Evolutionary conservation across 2,329 filamentous ascomycete genomes (phyloP).

Genomic region (Boeremia lycopersici): DNA sequence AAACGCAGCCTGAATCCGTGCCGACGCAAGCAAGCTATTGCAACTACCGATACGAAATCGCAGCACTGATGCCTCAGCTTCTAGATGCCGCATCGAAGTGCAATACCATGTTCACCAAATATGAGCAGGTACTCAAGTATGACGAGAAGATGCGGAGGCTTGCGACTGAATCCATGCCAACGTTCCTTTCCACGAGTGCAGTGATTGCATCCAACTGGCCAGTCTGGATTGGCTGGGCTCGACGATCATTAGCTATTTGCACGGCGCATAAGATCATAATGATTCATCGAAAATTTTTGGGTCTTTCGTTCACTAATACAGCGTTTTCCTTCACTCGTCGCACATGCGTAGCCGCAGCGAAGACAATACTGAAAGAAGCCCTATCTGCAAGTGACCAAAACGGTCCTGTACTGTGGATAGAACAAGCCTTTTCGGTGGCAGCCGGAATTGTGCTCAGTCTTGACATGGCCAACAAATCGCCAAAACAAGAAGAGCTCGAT

Average conservation of each 20-base stretch:
- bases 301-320: constrained; percentile 47
- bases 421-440: constrained; percentile 51
- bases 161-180: constrained; percentile 42
- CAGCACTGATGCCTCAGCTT: constrained; percentile 46
- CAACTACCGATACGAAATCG: constrained; percentile 47
- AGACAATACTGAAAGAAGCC: constrained; percentile 49
- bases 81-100: constrained; percentile 44
- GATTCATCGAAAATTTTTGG: constrained; percentile 50
- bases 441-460: constrained; percentile 49
- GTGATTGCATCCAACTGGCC: constrained; percentile 44
- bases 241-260: constrained; percentile 46
- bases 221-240: constrained; percentile 46
- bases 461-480: constrained; percentile 45
- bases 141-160: constrained; percentile 47
- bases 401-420: constrained; percentile 49
- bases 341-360: constrained; percentile 49
- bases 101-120: constrained; percentile 49
- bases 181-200: constrained; percentile 39
- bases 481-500: constrained; percentile 15
- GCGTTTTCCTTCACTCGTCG: constrained; percentile 48
- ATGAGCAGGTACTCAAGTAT: constrained; percentile 49
- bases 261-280: constrained; percentile 51
- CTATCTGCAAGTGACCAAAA: constrained; percentile 38
- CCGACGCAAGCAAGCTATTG: constrained; percentile 46
- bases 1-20: background rate